Evolutionary conservation across 2,329 filamentous ascomycete genomes (phyloP), one percentile per base, ranked within the genome.

Genomic region (Harringtonia lauricola): DNA sequence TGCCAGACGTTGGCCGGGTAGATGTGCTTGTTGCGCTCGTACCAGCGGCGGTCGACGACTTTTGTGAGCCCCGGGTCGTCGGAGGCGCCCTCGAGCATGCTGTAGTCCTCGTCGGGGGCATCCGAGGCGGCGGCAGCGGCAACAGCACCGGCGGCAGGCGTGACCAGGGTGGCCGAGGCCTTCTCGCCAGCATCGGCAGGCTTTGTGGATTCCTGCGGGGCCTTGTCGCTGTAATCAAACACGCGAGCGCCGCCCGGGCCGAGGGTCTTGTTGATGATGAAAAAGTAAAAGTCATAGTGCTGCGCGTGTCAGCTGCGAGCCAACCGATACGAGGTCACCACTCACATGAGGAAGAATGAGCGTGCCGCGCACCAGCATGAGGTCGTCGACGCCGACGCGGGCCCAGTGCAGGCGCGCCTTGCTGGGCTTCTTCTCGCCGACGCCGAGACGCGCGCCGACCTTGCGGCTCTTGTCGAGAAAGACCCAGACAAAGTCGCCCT

Each of bases 281-380:
- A 96, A 65, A 90, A 92, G 61, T 96, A 92, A 59, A 98, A 88
- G 52, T 96, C 90, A 59, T 94, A 95, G 63, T 98, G 92, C 87
- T 96, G 58, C 2, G 9, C 12, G 9, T 39, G 38, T 28, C 8
- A 8, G 17, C 3, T 15, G 31, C 9, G 36, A 29, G 18, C 29
- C 9, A 17, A 40, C 22, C 13, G 15, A 31, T 18, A 30, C 2
- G 29, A n/a, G 39, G 17, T 13, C 6, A 3, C 15, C 8, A 78
- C 84, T 71, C 67, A 94, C 89, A 70, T 95, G 92, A 46, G 92
- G 90, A 54, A 98, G 79, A 44, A 98, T 95, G 38, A 96, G 74
- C 45, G 88, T 86, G 14, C 87, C 88, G 56, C 87, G 74, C 8
- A 98, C 89, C 46, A 95, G 71, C 79, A 98, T 87, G 58, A 98